Evolutionary conservation across 2,329 filamentous ascomycete genomes (phyloP), one percentile per base, ranked within the genome.

Genomic region (Neofusicoccum cordaticola): DNA sequence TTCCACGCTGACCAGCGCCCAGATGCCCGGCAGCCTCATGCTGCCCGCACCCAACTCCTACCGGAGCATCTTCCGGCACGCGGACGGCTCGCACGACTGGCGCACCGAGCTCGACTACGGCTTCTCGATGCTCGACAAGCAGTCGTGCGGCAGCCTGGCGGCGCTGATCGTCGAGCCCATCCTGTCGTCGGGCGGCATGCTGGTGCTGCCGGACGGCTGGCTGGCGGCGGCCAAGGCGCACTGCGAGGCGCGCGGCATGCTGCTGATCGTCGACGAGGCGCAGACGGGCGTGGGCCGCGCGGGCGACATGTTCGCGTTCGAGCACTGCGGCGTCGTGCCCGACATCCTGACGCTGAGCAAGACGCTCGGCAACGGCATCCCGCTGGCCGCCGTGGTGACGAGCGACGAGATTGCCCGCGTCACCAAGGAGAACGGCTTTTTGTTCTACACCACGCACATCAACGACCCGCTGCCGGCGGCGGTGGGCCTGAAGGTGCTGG

Each of bases 11-110:
- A 41, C 6, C 3, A 3, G 3, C 31, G 9, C 13, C n/a, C 65
- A 71, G 5, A 82, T 87, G 75, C 85, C 85, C 0, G 87, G 87
- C 0, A 82, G 84, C 64, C 78, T 87, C 3, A 80, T 80, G 0
- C 81, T 90, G 41, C 87, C 87, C 0, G 80, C 84, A 0, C 87
- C 87, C 0, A 84, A 89, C 68, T 79, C 83, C 0, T 89, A 88
- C 70, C 83, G 86, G 3, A 88, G 86, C 0, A 79, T 83, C 0
- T 90, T 90, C 72, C 81, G 84, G 9, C 81, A 83, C 41, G 22
- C 82, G 0, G 86, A 89, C 67, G 86, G 86, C 0, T 81, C 81
- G 0, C 86, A 90, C 67, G 87, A 90, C 71, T 90, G 87, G 87
- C 79, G 86, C 68, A 83, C 84, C 0, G 88, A 90, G 71, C 75